phyloP scores from a whole-genome alignment of 768 basidiomycete species.

The Mycena epipterygia region DNA sequence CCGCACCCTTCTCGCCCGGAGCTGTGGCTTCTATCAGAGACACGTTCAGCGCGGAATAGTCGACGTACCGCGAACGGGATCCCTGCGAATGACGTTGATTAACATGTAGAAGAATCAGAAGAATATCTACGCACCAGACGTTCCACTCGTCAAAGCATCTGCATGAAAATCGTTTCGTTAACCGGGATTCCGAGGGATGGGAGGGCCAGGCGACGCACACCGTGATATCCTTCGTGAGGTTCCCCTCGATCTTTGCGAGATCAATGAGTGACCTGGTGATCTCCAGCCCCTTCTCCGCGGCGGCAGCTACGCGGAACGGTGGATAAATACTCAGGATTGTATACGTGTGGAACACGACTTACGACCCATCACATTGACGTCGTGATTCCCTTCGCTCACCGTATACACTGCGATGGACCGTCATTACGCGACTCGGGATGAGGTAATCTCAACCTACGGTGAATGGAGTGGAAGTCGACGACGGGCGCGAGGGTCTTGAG shows the following conservation, averaged over 20 bases:
- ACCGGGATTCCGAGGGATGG: background rate
- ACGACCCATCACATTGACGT: conserved; percentile 69
- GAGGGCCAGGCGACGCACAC: conserved; percentile 43
- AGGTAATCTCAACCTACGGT: conserved; percentile 42
- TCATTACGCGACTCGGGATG: background rate
- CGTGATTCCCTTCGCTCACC: conserved; percentile 58
- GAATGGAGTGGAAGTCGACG: conserved; percentile 65
- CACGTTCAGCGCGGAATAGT: background rate
- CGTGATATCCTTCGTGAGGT: conserved; percentile 52
- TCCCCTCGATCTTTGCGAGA: conserved; percentile 59
- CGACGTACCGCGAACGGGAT: conserved; percentile 56
- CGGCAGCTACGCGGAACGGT: conserved; percentile 52
- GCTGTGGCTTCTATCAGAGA: conserved; percentile 42
- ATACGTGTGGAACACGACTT: conserved; percentile 29
- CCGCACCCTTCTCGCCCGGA: conserved; percentile 63
- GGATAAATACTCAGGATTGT: background rate
- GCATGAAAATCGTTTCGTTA: background rate
- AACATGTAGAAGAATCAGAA: background rate
- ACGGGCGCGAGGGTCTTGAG: conserved; percentile 58
- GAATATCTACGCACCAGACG: conserved; percentile 53
- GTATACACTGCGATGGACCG: conserved; percentile 51
- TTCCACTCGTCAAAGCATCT: conserved; percentile 72
- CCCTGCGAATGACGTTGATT: conserved; percentile 41
- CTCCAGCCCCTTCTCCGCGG: conserved; percentile 66
- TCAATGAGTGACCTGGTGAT: conserved; percentile 66